Percentiles rank a stretch among this genome's conserved stretches.
phyloP scores from a whole-genome alignment of 441 rosid genomes.

The Melastoma candidum region DNA sequence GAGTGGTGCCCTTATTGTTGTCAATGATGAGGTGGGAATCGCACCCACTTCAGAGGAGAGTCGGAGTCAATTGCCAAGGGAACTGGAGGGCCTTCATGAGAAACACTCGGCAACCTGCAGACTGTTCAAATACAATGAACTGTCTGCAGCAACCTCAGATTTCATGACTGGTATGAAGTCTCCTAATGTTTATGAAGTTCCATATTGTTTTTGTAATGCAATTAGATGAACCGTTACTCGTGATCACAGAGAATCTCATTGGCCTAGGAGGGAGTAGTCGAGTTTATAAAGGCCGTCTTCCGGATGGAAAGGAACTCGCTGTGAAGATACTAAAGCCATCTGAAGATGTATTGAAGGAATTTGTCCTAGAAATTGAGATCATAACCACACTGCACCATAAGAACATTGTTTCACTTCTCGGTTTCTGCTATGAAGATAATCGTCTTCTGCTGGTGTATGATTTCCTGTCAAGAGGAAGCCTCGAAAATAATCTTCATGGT shows the following conservation, averaged over 20 bases:
- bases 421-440: constrained; percentile 67
- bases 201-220: background rate
- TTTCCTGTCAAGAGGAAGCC: constrained; percentile 74
- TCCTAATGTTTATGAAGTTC: background rate
- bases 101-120: constrained; percentile 47
- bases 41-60: constrained; percentile 25
- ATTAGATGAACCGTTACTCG: background rate
- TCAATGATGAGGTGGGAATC: too few species aligned
- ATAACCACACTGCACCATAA: constrained; percentile 61
- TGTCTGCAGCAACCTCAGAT: constrained; percentile 42
- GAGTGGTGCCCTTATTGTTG: too few species aligned
- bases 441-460: constrained; percentile 67
- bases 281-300: constrained; percentile 74
- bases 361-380: constrained; percentile 64
- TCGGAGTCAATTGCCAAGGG: constrained; percentile 30
- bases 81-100: constrained; percentile 43
- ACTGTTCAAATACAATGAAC: constrained; percentile 52
- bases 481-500: constrained; percentile 89
- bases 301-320: constrained; percentile 77
- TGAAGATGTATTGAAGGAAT: constrained; percentile 50
- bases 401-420: constrained; percentile 73
- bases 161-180: constrained; percentile 44
- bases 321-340: constrained; percentile 77
- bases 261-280: constrained; percentile 92
- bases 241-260: constrained; percentile 52